These are phyloP conservation scores for Phytophthora pseudosyringae DNA, from an alignment of 352 stramenopile genomes.

Conservation along the genomic window DNA sequence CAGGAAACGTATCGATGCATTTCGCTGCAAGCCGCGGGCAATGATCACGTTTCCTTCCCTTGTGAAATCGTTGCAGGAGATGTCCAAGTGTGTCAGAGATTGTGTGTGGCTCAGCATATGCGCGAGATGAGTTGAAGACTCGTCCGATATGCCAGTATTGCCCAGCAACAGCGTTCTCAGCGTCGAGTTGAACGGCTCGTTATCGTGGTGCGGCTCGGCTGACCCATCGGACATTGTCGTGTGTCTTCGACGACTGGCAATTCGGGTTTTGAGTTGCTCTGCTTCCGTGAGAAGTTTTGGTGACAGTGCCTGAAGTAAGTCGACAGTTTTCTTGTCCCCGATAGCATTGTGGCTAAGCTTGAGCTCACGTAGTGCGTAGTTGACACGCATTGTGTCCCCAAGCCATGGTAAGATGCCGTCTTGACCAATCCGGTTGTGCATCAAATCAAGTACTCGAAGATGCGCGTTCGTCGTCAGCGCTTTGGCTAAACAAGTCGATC, in stretches of 20 bases:
- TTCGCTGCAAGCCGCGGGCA: constrained; percentile 52
- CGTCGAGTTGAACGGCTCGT: constrained; percentile 62
- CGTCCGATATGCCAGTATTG: constrained; percentile 67
- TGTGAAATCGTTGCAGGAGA: constrained; percentile 57
- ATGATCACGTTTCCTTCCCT: constrained; percentile 45
- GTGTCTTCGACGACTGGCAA: constrained; percentile 36
- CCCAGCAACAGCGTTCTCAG: constrained; percentile 61
- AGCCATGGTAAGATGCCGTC: constrained; percentile 71
- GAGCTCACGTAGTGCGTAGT: constrained; percentile 55
- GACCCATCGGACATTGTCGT: constrained; percentile 24
- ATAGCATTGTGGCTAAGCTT: constrained; percentile 77
- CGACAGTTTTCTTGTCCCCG: constrained; percentile 54
- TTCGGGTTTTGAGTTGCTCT: constrained; percentile 59
- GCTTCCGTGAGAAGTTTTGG: constrained; percentile 51
- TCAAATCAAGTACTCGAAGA: constrained; percentile 61
- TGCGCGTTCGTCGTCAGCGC: constrained; percentile 48
- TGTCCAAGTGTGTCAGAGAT: constrained; percentile 61
- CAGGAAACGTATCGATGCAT: constrained; percentile 51
- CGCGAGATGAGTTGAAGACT: constrained; percentile 48
- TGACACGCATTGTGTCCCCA: constrained; percentile 58
- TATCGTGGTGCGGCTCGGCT: constrained; percentile 20
- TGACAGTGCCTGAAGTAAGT: constrained; percentile 58
- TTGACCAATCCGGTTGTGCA: constrained; percentile 71
- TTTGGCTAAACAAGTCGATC: constrained; percentile 62
- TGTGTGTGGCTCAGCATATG: constrained; percentile 55